Base-by-base conservation (phyloP, 495 filamentous ascomycete genomes). In the Xylaria bambusicola region DNA sequence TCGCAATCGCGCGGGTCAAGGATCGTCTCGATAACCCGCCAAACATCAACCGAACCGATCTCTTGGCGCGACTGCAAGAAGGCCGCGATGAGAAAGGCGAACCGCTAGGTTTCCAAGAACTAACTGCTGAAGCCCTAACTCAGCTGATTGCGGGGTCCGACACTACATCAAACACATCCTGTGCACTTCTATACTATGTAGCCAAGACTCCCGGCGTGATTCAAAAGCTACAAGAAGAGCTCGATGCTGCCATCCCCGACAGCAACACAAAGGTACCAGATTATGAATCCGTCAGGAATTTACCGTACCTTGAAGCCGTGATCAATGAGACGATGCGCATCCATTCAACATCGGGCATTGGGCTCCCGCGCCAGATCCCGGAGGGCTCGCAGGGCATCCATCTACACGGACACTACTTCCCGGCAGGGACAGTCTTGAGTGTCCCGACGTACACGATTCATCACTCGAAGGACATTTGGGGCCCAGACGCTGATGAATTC, bases 121-220 rank as follows among this genome's bases (percentile, higher is more conserved):
- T 96, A 40, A 93, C 91, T 3, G 92, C 90, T 21, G 92, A 97
- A 71, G 92, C 92, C 0, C 75, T 95, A 20, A 96, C 92, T 1
- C 92, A 96, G 72, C 78, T 97, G 38, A 97, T 97, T 65, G 92
- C 92, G 3, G 92, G 92, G 24, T 90, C 86, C 45, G 92, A 96
- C 70, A 97, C 92, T 0, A 97, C 92, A 2, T 89, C 85, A 60
- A 97, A 97, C 76, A 92, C 92, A 3, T 86, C 86, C 46, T 97
- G 92, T 71, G 91, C 92, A 2, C 83, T 95, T 42, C 81, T 97
- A 15, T 96, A 85, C 78, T 87, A 90, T 80, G 84, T 80, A 24
- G 73, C 87, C 36, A 77, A 79, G 47, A 92, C 88, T 6, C 86
- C 89, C 0, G 83, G 86, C 20, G 90, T 95, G 2, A 68, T 94